Base-by-base conservation (phyloP, 1,284 basidiomycete species). In the Marasmius sp. region DNA sequence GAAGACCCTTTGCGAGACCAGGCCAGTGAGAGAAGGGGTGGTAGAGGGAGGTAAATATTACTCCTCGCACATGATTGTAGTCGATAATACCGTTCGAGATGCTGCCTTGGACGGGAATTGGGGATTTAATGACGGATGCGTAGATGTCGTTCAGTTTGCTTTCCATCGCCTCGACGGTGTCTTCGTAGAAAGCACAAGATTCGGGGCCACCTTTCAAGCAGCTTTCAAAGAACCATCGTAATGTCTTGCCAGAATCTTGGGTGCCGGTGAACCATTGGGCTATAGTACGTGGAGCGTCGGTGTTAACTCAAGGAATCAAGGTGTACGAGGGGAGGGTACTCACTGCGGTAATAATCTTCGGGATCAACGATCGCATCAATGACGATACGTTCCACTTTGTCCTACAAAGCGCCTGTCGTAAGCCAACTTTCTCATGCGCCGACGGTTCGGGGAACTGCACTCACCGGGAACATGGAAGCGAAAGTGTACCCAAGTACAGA, bases 171-270 rank as follows among this genome's bases (percentile, higher is more conserved):
- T 58, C 62, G 3, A 71, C 62, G 6, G 68, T 67, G 0, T 66
- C 53, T 9, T 69, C 71, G 51, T 71, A 70, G 65, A 74, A 74
- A 34, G 70, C 37, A 50, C 72, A 73, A 6, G 34, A 6, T 22
- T 58, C 61, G 12, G 69, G 71, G 8, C 70, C 72, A 1, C 66
- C 71, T 9, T 58, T 56, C 37, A 62, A 61, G 55, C 73, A 73
- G 38, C 60, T 63, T 18, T 66, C 67, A 49, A 66, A 71, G 58
- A 74, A 73, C 3, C 61, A 52, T 43, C 71, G 63, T 60, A 73
- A 56, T 3, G 66, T 62, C 52, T 74, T 73, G 50, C 69, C 65
- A 2, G 69, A 69, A 59, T 74, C 71, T 0, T 66, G n/a, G 8
- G 70, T 57, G 14, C 2, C 18, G 4, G 14, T 45, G 38, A 67